A percentile compares a stretch with the other conserved stretches of the same genome.
Evolutionary conservation across 495 filamentous ascomycete genomes (phyloP).

Genomic region (Aspergillus incahuasiensis): DNA sequence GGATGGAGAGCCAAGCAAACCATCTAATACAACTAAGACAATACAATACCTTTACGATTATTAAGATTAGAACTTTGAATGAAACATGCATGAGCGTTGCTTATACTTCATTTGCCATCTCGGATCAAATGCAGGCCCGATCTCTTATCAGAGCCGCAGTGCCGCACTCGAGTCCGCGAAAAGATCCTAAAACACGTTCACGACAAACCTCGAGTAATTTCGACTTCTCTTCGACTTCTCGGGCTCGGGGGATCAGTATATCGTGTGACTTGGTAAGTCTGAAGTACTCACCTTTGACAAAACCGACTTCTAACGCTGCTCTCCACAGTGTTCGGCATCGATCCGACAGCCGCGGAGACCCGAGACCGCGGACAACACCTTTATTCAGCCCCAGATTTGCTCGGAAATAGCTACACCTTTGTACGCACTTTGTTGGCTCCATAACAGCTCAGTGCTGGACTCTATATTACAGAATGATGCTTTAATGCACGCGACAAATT

Average conservation of each 20-base stretch:
- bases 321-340: slow-evolving; percentile 7
- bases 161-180: slow-evolving; percentile 14
- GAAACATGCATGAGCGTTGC: not conserved
- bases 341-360: slow-evolving; percentile 9
- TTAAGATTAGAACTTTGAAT: not conserved
- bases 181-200: slow-evolving; percentile 11
- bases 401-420: not conserved
- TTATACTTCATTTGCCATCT: slow-evolving; percentile 4
- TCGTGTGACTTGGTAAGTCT: not conserved
- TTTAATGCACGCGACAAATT: slow-evolving; percentile 9
- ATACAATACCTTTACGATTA: not conserved
- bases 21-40: not conserved
- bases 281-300: not conserved
- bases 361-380: slow-evolving; percentile 10
- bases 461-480: slow-evolving; percentile 10
- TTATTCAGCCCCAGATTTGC: slow-evolving; percentile 3
- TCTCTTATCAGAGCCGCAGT: slow-evolving; percentile 23
- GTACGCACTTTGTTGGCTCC: not conserved
- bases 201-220: not conserved
- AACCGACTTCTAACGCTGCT: not conserved
- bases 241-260: not conserved
- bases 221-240: no score
- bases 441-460: slow-evolving; percentile 9
- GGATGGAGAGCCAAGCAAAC: not conserved
- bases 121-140: slow-evolving; percentile 23